Evolutionary conservation across 2,329 filamentous ascomycete species (phyloP), one percentile per base, ranked within the genome.

Genomic region (Diaporthe amygdali): DNA sequence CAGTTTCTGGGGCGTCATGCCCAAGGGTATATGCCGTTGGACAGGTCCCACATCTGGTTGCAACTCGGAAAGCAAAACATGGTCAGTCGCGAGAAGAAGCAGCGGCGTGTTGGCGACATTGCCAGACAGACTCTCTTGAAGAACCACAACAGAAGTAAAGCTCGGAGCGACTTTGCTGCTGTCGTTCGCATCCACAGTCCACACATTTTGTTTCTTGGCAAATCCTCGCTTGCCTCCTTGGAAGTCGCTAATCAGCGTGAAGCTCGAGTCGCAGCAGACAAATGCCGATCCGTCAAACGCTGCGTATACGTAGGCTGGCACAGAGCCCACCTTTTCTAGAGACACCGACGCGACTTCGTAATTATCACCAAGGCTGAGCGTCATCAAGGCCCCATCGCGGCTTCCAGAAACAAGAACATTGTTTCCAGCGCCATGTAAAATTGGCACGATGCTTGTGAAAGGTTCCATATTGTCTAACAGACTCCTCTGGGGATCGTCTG

Each of bases 41-140:
- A 90, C 85, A 3, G 85, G 81, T 6, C 84, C 83, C 15, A 82
- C 76, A 34, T 82, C 80, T 7, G 79, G 76, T 69, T 86, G 83
- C 54, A 92, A 77, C 55, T 89, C 86, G 5, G 87, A 84, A 44
- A 92, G 76, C 27, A 90, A 80, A 39, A 92, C 78, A 15, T 82
- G 82, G 10, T 84, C 79, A 5, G 85, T 86, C 3, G 87, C 81
- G 44, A 90, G 78, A 71, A 91, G 78, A 49, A 89, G 79, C 30
- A 90, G 73, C 12, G 84, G 82, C 22, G 81, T 79, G 44, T 84
- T 81, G 12, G 82, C 82, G 5, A 75, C 72, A 61, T 78, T 78
- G 15, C 80, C 80, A 2, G 83, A 83, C 20, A 88, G 75, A 39
- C 81, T 79, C 51, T 80, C 74, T 10, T 78, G 76, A 15, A 90